Percentiles rank a stretch among this genome's conserved stretches.
phyloP scores from a whole-genome alignment of 345 rosid genomes.

The Abelmoschus esculentus region DNA sequence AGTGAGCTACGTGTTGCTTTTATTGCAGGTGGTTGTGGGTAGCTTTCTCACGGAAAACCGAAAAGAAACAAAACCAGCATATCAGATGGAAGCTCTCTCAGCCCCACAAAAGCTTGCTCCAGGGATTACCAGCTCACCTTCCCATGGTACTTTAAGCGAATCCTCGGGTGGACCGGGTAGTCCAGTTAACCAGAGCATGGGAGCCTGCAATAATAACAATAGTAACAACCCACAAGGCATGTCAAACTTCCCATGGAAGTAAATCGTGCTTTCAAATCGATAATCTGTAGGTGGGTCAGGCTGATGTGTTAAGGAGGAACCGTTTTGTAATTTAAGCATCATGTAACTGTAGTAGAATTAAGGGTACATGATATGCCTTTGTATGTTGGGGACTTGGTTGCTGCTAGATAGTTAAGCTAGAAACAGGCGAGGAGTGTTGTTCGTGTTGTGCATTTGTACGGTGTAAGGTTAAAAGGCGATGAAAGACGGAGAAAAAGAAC shows the following conservation, averaged over 20 bases:
- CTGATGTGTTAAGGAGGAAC: constrained; percentile 14
- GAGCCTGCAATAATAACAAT: constrained; percentile 33
- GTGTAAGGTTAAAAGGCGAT: not conserved
- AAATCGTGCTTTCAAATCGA: constrained; percentile 2
- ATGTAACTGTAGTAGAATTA: constrained; percentile 13
- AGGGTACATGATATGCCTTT: not conserved
- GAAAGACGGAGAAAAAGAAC: not conserved
- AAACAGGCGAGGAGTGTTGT: not conserved
- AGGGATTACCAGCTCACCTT: constrained; percentile 39
- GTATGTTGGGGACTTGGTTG: not conserved
- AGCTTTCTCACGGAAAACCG: constrained; percentile 49
- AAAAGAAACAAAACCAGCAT: constrained; percentile 33
- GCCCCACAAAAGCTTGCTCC: constrained; percentile 16
- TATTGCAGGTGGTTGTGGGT: constrained; percentile 51
- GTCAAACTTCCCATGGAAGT: constrained; percentile 47
- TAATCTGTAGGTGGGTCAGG: not conserved
- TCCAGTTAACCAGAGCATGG: constrained; percentile 51
- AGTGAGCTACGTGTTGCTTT: not conserved
- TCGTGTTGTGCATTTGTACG: not conserved
- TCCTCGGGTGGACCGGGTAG: constrained; percentile 54
- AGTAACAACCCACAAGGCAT: constrained; percentile 31
- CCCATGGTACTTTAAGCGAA: constrained; percentile 50
- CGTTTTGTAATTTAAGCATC: constrained; percentile 13
- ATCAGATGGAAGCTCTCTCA: constrained; percentile 26
- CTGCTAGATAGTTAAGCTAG: not conserved